Conservation (phyloP, 2,329 filamentous ascomycete species). For the Fusarium coicis region DNA sequence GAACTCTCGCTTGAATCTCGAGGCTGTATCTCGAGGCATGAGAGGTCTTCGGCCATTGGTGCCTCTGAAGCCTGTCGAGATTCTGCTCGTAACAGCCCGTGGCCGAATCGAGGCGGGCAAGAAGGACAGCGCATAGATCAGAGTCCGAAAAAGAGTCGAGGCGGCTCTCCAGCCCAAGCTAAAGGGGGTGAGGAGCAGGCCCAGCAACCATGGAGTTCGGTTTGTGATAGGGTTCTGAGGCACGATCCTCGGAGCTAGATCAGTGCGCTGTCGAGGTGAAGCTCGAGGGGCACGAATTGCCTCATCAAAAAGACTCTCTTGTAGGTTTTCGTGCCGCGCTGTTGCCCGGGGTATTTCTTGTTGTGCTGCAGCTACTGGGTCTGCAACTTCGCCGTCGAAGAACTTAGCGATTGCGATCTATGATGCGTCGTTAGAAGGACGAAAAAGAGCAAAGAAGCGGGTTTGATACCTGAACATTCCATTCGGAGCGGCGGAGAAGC, state of each 20-base stretch:
- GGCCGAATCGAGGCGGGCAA: conserved; percentile 74
- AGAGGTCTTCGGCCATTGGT: conserved; percentile 79
- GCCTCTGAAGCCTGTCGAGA: conserved; percentile 64
- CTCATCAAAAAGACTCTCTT: conserved; percentile 63
- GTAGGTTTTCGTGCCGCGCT: conserved; percentile 78
- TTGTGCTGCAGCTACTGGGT: conserved; percentile 80
- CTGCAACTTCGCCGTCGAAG: conserved; percentile 93
- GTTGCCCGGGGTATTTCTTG: conserved; percentile 71
- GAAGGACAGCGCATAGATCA: conserved; percentile 84
- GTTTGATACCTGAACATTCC: conserved; percentile 85
- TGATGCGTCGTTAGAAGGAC: conserved; percentile 8
- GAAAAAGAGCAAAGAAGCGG: neutral
- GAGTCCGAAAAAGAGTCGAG: conserved; percentile 74
- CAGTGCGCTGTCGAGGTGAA: conserved; percentile 51
- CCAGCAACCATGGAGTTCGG: conserved; percentile 78
- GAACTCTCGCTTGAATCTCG: conserved; percentile 90
- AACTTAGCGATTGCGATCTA: conserved; percentile 97
- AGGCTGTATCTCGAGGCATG: conserved; percentile 86
- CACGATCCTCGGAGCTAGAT: conserved; percentile 86
- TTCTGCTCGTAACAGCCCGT: conserved; percentile 63
- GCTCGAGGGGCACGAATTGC: conserved; percentile 36
- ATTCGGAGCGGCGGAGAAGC: conserved; percentile 86
- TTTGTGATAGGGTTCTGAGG: conserved; percentile 77
- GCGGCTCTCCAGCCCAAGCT: conserved; percentile 79
- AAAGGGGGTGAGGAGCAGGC: conserved; percentile 84